Base-by-base conservation (phyloP, 148 eudicot species). In the Polygonum aviculare region DNA sequence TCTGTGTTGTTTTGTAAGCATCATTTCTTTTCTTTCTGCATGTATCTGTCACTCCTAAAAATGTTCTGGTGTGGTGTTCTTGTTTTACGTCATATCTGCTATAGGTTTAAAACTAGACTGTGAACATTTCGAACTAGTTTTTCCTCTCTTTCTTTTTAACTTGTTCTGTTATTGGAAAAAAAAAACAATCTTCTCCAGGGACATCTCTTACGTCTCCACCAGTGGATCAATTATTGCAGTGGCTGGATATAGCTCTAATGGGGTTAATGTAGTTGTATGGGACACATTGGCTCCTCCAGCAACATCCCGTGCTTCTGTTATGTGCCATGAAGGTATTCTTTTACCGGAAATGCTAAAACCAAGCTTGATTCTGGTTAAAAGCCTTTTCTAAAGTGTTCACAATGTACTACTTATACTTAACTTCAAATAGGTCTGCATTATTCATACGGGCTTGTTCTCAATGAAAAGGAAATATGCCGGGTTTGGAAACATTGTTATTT, bases 161-260 rank as follows among this genome's bases (percentile, higher is more conserved):
- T 38, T 55, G 12, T 74, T 35, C 1, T 35, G 31, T 26, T 26
- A 26, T 51, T 8, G 48, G n/a, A 48, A 69, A 33, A 69, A 57
- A 5, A 71, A 57, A 26, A 26, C 3, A 71, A 41, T 74, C 63
- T 74, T 3, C 75, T 70, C 71, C 88, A 96, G 99, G 85, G 99
- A 93, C 81, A 84, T 93, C 76, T 86, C 88, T 69, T 93, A 96
- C 77, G 93, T 96, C 77, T 85, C 94, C 76, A 83, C 99, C 55
- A 96, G 98, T 81, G 99, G 97, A 55, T 96, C 98, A 79, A 85
- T 96, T 76, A 86, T 96, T 80, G 98, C 99, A 78, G 93, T 90
- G 35, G 86, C 97, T 76, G 99, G 99, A 33, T 87, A 91, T 83
- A 91, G 95, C 78, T 93, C 99, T 60, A 87, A 81, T 82, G 90